These are phyloP conservation scores for Penicillium sp. DNA, from an alignment of 2,329 filamentous ascomycete species.

Conservation along the genomic window DNA sequence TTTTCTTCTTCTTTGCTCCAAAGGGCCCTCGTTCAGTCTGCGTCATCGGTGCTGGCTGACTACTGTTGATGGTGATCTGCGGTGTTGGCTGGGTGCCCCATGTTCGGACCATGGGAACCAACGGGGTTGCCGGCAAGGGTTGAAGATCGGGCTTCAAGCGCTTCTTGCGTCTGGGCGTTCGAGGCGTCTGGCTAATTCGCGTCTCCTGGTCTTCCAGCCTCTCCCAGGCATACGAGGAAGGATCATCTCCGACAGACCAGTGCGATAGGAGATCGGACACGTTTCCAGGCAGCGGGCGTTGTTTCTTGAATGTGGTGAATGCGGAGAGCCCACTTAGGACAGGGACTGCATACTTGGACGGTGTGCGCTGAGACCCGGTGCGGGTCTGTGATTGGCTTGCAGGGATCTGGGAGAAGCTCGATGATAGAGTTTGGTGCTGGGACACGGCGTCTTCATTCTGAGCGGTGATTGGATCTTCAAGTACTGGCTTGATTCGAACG, in stretches of 20 bases:
- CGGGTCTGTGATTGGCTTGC: slow-evolving; percentile 2
- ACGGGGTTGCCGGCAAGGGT: slow-evolving; percentile 26
- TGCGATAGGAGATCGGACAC: slow-evolving; percentile 36
- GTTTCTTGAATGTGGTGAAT: slow-evolving; percentile 30
- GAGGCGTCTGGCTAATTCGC: slow-evolving; percentile 11
- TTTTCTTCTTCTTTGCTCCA: slow-evolving; percentile 43
- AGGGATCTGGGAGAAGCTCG: slow-evolving; percentile 3
- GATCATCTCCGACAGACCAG: slow-evolving; percentile 37
- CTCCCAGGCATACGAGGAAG: slow-evolving; percentile 38
- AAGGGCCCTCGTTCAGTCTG: slow-evolving; percentile 43
- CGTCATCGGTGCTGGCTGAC: slow-evolving; percentile 43
- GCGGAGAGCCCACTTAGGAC: slow-evolving; percentile 27
- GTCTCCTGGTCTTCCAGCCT: slow-evolving; percentile 26
- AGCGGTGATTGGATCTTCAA: neutral
- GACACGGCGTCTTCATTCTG: slow-evolving; percentile 1
- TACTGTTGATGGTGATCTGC: slow-evolving; percentile 30
- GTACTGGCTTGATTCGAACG: slow-evolving; percentile 9
- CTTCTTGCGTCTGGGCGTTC: slow-evolving; percentile 31
- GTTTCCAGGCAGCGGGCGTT: slow-evolving; percentile 23
- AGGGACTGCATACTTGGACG: slow-evolving; percentile 3
- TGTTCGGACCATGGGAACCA: slow-evolving; percentile 24
- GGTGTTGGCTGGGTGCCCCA: slow-evolving; percentile 38
- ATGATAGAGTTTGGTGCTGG: slow-evolving; percentile 4
- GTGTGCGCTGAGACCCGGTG: neutral
- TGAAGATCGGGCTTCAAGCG: slow-evolving; percentile 19